Conservation (phyloP, 345 rosid species). For the Salix suchowensis region DNA sequence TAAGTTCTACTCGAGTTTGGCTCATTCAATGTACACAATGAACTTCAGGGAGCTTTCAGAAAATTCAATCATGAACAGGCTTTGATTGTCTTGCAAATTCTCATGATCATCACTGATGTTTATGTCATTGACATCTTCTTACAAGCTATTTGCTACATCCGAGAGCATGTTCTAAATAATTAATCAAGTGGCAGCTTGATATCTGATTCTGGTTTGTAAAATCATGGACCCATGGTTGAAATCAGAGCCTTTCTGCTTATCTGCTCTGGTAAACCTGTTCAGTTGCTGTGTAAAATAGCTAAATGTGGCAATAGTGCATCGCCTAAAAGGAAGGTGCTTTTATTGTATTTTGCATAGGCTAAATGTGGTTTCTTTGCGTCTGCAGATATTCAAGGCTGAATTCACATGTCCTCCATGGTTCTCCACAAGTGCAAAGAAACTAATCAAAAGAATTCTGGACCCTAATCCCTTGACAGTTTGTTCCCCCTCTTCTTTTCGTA, state of each 20-base stretch:
- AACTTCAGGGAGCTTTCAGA: neutral
- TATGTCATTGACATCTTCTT: neutral
- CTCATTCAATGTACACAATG: neutral
- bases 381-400: constrained; percentile 89
- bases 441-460: constrained; percentile 84
- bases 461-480: constrained; percentile 83
- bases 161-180: neutral
- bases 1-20: neutral
- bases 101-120: neutral
- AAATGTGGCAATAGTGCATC: neutral
- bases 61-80: neutral
- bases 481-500: neutral
- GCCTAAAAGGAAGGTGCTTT: neutral
- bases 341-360: neutral
- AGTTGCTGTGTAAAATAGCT: neutral
- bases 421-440: constrained; percentile 86
- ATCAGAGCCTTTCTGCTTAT: neutral
- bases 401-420: constrained; percentile 94
- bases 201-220: neutral
- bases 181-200: neutral
- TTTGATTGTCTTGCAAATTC: neutral
- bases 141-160: neutral
- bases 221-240: neutral
- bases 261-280: neutral
- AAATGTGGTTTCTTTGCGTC: constrained; percentile 13